Conservation (phyloP, 1,284 basidiomycete genomes). For the Malassezia nana region DNA sequence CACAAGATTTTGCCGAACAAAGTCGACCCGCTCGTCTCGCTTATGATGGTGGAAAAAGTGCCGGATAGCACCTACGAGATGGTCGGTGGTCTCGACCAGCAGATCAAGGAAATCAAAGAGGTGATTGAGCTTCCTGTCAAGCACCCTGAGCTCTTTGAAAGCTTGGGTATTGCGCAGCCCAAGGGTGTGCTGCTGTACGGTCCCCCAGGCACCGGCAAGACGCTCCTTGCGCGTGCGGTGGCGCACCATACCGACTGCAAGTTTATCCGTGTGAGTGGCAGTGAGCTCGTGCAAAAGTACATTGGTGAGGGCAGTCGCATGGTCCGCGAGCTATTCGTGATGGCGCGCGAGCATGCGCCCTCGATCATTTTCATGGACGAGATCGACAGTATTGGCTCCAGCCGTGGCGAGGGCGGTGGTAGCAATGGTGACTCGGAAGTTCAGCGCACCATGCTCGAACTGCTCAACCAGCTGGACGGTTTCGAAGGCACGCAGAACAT, state of each 20-base stretch:
- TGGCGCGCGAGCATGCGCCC: slow-evolving; percentile 97
- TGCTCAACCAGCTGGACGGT: slow-evolving; percentile 92
- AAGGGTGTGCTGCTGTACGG: slow-evolving; percentile 54
- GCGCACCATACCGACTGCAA: slow-evolving; percentile 90
- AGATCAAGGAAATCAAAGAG: slow-evolving; percentile 99
- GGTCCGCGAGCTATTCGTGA: slow-evolving; percentile 83
- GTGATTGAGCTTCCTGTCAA: slow-evolving; percentile 97
- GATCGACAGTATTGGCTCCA: slow-evolving; percentile 94
- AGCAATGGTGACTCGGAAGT: slow-evolving; percentile 81
- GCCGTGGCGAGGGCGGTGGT: slow-evolving; percentile 76
- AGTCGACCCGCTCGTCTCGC: slow-evolving; percentile 46
- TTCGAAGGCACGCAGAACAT: slow-evolving; percentile 98
- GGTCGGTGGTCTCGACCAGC: slow-evolving; percentile 94
- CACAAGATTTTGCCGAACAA: slow-evolving; percentile 48
- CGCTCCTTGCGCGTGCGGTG: slow-evolving; percentile 44
- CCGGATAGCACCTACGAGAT: slow-evolving; percentile 98
- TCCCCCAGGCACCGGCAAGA: slow-evolving; percentile 47
- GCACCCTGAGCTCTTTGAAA: slow-evolving; percentile 92
- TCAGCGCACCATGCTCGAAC: slow-evolving; percentile 93
- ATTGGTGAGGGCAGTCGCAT: slow-evolving; percentile 84
- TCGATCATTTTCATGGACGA: slow-evolving; percentile 99
- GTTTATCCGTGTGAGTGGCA: slow-evolving; percentile 91
- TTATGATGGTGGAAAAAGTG: slow-evolving; percentile 99
- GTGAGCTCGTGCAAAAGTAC: slow-evolving; percentile 95
- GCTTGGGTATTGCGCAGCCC: slow-evolving; percentile 91